Evolutionary conservation across 306 rosid species (phyloP).

Genomic region (Vigna nakashimae): DNA sequence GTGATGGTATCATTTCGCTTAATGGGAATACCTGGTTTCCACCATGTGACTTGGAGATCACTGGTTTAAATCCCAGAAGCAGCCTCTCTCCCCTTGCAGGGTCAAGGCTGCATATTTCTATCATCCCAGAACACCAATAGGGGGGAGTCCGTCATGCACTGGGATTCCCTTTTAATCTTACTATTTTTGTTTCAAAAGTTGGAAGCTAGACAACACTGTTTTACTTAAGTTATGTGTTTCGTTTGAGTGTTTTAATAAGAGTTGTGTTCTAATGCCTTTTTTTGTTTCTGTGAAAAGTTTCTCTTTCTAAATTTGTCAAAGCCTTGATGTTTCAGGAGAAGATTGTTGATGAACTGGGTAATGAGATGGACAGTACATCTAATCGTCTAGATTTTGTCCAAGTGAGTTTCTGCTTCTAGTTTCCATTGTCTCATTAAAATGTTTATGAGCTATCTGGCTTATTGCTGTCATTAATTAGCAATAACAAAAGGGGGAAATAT

Average conservation of each 20-base stretch:
- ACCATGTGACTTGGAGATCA: not conserved
- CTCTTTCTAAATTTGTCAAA: constrained; percentile 32
- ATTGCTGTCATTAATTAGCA: constrained; percentile 16
- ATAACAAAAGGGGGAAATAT: not conserved
- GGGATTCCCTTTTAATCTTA: not conserved
- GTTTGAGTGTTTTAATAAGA: constrained; percentile 11
- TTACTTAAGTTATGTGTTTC: constrained; percentile 7
- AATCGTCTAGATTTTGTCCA: constrained; percentile 97
- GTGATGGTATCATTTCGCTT: constrained; percentile 27
- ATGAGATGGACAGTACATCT: constrained; percentile 93
- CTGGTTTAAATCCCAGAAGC: not conserved
- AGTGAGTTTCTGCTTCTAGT: constrained; percentile 62
- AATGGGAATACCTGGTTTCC: not conserved
- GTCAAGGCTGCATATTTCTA: not conserved
- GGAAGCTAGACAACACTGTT: constrained; percentile 10
- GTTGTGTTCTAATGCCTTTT: constrained; percentile 10
- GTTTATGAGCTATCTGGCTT: constrained; percentile 28
- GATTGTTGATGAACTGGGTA: constrained; percentile 85
- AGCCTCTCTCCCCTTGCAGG: not conserved
- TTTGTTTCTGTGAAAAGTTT: constrained; percentile 5
- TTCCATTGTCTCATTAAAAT: constrained; percentile 26
- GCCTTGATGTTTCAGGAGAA: constrained; percentile 70
- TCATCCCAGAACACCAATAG: not conserved
- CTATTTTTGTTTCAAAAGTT: constrained; percentile 23
- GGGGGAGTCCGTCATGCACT: not conserved